Evolutionary conservation across 2,329 filamentous ascomycete species (phyloP), one percentile per base, ranked within the genome.

Genomic region (Venturiaceae sp.): DNA sequence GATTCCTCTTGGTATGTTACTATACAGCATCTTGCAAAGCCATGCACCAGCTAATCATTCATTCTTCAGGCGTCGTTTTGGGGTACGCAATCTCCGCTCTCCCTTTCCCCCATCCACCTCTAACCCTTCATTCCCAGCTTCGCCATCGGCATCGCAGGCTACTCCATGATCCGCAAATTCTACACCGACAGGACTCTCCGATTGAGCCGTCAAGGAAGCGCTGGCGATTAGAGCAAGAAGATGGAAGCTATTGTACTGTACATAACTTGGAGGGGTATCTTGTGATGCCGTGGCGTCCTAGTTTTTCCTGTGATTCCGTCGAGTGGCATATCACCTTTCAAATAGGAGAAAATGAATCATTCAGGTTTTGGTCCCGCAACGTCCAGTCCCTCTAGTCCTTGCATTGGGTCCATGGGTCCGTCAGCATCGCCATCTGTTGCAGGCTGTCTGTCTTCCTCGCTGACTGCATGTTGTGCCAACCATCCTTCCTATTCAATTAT

Each of bases 111-210:
- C 9, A 11, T 41, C 28, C 54, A 14, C 21, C 47, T 34, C 64
- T 63, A 61, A 63, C 57, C 28, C 62, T 34, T 58, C 50, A 30
- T 36, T 60, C 60, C 54, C 66, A 83, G 81, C 66, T 75, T 84
- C 68, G 83, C 92, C 69, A 72, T 97, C 65, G 75, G 80, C 71
- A 90, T 90, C 66, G 94, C 88, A 68, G 74, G 79, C 72, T 97
- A 95, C 83, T 94, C 92, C 60, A 79, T 87, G 76, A 71, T 75
- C 71, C 85, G 86, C 73, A 96, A 97, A 80, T 83, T 99, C 71
- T 73, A 83, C 63, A 84, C 86, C 67, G 94, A 99, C 81, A 92
- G 92, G 83, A 95, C 88, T 68, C 87, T 99, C 68, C 90, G 94
- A 72, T 84, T 97, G 66, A 80, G 79, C 73, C 86, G 91, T 71